Percentiles rank a stretch among this genome's conserved stretches.
Evolutionary conservation across 2,329 filamentous ascomycete genomes (phyloP).

Genomic region (Sarocladium kiliense): DNA sequence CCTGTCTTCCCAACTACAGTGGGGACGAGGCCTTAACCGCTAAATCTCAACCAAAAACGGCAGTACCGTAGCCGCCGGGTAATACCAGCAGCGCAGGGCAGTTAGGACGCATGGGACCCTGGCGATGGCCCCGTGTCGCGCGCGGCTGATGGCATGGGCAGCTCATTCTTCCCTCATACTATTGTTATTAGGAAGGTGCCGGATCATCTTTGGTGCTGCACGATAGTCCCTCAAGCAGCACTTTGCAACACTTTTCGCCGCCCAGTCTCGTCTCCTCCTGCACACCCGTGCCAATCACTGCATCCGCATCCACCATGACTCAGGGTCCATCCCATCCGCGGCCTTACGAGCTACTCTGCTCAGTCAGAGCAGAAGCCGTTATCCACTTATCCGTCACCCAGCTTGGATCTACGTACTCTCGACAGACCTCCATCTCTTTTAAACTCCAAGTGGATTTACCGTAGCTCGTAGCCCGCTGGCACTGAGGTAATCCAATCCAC

Average conservation of each 20-base stretch:
- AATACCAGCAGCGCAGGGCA: background rate
- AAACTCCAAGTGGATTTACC: background rate
- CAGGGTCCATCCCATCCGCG: background rate
- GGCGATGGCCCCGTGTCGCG: too few relatives aligned
- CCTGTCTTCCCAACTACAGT: background rate
- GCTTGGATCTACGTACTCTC: background rate
- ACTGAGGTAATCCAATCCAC: background rate
- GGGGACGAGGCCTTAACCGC: background rate
- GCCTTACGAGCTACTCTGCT: constrained; percentile 2
- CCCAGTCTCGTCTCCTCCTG: background rate
- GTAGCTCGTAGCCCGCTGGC: background rate
- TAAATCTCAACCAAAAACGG: background rate
- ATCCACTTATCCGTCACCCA: background rate
- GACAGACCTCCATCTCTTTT: background rate
- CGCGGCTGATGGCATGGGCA: background rate
- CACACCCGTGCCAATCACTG: constrained; percentile 8
- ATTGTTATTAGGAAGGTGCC: too few relatives aligned
- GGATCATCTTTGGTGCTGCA: too few relatives aligned
- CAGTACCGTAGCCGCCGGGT: constrained; percentile 6
- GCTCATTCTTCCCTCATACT: too few relatives aligned
- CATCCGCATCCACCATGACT: background rate
- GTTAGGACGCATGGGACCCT: too few relatives aligned
- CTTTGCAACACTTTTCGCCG: too few relatives aligned
- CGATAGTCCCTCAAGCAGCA: too few relatives aligned
- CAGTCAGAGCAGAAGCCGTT: background rate